phyloP scores from a whole-genome alignment of 75 land plant species.

The Cupressus sempervirens region DNA sequence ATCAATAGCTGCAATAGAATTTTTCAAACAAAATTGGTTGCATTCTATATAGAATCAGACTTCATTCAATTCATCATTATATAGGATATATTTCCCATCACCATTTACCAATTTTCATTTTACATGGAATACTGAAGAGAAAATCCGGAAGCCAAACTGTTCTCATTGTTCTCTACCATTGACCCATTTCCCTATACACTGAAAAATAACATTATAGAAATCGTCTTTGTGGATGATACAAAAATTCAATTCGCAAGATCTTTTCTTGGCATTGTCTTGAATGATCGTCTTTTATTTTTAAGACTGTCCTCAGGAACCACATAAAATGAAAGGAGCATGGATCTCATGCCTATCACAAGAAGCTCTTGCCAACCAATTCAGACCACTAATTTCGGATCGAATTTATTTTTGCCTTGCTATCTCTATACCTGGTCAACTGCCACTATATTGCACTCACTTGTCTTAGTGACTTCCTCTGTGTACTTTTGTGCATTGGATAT shows the following conservation, averaged over 20 bases:
- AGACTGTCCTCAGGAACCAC: no score
- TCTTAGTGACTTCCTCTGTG: not conserved
- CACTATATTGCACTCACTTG: not conserved
- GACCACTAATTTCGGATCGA: not conserved
- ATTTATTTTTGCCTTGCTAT: not conserved
- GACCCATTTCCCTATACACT: not conserved
- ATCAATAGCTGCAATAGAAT: no score
- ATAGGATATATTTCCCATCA: not conserved
- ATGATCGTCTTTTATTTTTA: no score
- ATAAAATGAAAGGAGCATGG: no score
- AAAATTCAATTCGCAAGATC: not conserved
- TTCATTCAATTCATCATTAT: not conserved
- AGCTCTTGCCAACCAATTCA: no score
- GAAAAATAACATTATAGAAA: not conserved
- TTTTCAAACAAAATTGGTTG: not conserved
- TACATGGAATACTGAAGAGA: not conserved
- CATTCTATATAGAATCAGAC: not conserved
- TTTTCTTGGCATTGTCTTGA: no score
- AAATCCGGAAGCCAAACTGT: not conserved
- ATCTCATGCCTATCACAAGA: no score
- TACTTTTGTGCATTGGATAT: not conserved
- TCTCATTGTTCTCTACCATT: not conserved
- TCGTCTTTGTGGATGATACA: not conserved
- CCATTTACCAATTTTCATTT: not conserved
- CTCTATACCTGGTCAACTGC: not conserved